A percentile compares a stretch with the other conserved stretches of the same genome.
These are phyloP conservation scores for Mortierella hygrophila DNA, from an alignment of 192 early-diverging fungal genomes.

Conservation along the genomic window DNA sequence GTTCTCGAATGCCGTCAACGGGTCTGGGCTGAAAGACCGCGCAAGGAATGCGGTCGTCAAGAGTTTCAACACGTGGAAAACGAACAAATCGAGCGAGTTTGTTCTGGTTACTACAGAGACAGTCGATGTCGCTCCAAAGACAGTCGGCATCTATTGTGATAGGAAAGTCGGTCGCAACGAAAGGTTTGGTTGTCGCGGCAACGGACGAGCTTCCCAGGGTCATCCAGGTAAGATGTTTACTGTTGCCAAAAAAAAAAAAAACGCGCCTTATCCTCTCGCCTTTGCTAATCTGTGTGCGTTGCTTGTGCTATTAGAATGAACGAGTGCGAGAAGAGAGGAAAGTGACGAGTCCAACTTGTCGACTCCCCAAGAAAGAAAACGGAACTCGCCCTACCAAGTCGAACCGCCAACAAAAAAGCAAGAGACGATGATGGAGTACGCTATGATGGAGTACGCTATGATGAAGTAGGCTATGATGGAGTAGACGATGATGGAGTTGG, in stretches of 20 bases:
- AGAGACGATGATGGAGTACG: conserved; percentile 19
- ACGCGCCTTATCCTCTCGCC: conserved; percentile 17
- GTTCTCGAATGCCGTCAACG: too few relatives aligned
- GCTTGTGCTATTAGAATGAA: conserved; percentile 32
- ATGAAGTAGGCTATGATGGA: too few relatives aligned
- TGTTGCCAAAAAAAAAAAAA: background rate
- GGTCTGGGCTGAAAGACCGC: conserved; percentile 14
- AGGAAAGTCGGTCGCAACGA: conserved; percentile 25
- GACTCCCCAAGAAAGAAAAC: conserved; percentile 16
- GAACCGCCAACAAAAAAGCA: conserved; percentile 15
- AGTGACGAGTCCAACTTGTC: conserved; percentile 14
- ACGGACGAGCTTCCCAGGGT: conserved; percentile 16
- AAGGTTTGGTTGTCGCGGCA: conserved; percentile 25
- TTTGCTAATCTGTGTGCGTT: conserved; percentile 25
- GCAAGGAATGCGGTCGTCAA: conserved; percentile 19
- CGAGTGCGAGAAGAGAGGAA: conserved; percentile 12
- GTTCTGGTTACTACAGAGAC: conserved; percentile 26
- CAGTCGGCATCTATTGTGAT: conserved; percentile 19
- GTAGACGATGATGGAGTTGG: conserved; percentile 10
- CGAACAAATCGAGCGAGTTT: conserved; percentile 14
- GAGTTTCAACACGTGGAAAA: conserved; percentile 20
- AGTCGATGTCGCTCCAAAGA: conserved; percentile 25
- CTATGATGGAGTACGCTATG: conserved; percentile 2
- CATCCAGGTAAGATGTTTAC: conserved; percentile 21
- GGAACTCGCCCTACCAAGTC: conserved; percentile 15